Conservation (phyloP, 202 grass and related monocot genomes). For the Carex sylvatica region DNA sequence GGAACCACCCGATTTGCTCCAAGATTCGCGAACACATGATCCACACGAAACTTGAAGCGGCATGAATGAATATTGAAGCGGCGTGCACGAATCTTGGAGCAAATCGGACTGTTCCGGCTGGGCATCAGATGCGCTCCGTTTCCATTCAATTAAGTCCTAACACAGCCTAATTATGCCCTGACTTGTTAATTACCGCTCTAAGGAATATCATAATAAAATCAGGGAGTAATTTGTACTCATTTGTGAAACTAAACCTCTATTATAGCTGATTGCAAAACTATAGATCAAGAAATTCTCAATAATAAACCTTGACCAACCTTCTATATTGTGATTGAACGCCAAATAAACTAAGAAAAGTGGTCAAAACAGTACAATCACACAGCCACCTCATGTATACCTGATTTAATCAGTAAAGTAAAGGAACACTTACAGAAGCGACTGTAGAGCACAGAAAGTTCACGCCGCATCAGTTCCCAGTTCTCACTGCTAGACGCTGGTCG, state of each 20-base stretch:
- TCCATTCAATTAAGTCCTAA: background rate
- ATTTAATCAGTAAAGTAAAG: slow-evolving; percentile 10
- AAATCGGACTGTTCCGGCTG: no score
- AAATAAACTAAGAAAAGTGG: background rate
- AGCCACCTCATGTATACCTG: background rate
- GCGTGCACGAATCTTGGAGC: no score
- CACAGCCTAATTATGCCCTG: background rate
- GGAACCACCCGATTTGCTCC: no score
- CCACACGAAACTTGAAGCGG: no score
- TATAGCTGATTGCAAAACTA: background rate
- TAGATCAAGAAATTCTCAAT: background rate
- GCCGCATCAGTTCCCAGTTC: slow-evolving; percentile 94
- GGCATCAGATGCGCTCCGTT: no score
- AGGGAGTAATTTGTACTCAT: background rate
- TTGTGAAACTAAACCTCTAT: background rate
- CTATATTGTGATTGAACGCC: background rate
- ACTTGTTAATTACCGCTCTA: background rate
- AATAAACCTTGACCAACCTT: background rate
- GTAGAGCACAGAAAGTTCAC: slow-evolving; percentile 93
- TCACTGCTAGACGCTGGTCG: slow-evolving; percentile 85
- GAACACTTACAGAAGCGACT: slow-evolving; percentile 94
- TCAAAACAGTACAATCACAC: background rate
- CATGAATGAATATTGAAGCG: no score
- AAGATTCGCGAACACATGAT: no score
- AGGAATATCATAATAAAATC: background rate